A percentile compares a stretch with the other conserved stretches of the same genome.
Evolutionary conservation across 208 protist genomes (phyloP).

Genomic region (Crithidia brevicula): DNA sequence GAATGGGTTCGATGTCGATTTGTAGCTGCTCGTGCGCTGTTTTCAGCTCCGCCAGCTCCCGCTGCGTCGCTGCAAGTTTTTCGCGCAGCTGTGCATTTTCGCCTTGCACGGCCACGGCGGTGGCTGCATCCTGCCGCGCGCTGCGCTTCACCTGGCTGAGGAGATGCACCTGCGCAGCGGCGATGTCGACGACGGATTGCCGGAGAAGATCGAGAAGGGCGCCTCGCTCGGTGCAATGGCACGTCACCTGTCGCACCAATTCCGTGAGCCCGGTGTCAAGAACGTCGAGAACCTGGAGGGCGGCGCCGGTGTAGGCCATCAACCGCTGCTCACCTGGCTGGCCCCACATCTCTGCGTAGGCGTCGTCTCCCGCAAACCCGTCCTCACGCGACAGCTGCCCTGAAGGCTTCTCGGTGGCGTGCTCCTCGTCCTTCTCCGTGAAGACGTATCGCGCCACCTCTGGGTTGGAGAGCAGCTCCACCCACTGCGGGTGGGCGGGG

Average conservation of each 20-base stretch:
- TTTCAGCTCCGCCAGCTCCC: conserved; percentile 22
- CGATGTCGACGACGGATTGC: conserved; percentile 71
- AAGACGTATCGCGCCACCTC: conserved; percentile 65
- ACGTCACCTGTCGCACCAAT: conserved; percentile 70
- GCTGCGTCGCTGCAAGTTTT: not conserved
- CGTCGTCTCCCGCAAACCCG: not conserved
- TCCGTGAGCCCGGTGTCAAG: conserved; percentile 81
- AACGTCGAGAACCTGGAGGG: conserved; percentile 56
- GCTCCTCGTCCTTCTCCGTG: conserved; percentile 11
- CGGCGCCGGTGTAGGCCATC: conserved; percentile 66
- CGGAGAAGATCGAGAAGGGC: conserved; percentile 81
- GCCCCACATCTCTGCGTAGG: conserved; percentile 37
- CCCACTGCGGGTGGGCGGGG: conserved; percentile 41
- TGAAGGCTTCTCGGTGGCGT: conserved; percentile 4
- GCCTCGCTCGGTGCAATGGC: conserved; percentile 77
- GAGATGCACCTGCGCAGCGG: conserved; percentile 56
- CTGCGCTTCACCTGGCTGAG: conserved; percentile 70
- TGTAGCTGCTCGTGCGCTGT: conserved; percentile 19
- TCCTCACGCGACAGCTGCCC: not conserved
- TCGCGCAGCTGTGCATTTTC: conserved; percentile 30
- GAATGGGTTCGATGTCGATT: conserved; percentile 43
- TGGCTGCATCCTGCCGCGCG: conserved; percentile 20
- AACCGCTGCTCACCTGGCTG: conserved; percentile 50
- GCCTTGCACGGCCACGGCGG: conserved; percentile 30
- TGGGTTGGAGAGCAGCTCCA: conserved; percentile 62